Percentiles rank a stretch among this genome's conserved stretches.
These are phyloP conservation scores for Stenocarpella maydis DNA, from an alignment of 2,329 filamentous ascomycete genomes.

Conservation along the genomic window DNA sequence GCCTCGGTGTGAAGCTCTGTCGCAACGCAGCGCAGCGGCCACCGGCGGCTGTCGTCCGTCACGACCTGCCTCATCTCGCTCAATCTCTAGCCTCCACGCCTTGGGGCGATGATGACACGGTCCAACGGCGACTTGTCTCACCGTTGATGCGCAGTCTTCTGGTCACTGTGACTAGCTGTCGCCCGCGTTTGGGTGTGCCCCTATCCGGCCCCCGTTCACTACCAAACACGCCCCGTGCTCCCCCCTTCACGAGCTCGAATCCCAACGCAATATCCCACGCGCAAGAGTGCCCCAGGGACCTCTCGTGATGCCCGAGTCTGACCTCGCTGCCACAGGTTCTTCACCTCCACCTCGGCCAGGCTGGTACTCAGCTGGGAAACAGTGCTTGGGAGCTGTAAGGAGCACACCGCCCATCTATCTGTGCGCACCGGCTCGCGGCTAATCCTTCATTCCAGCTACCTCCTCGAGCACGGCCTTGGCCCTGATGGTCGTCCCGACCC, in stretches of 20 bases:
- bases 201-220: neutral
- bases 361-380: constrained; percentile 78
- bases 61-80: constrained; percentile 18
- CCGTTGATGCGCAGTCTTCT: constrained; percentile 2
- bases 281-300: neutral
- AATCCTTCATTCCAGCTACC: constrained; percentile 60
- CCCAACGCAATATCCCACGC: neutral
- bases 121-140: constrained; percentile 13
- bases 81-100: constrained; percentile 9
- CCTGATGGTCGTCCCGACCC: constrained; percentile 71
- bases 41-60: constrained; percentile 5
- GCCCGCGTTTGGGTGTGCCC: constrained; percentile 12
- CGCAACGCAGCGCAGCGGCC: constrained; percentile 13
- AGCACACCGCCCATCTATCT: constrained; percentile 42
- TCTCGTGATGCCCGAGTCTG: constrained; percentile 22
- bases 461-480: constrained; percentile 76
- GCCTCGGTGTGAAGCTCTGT: constrained; percentile 20
- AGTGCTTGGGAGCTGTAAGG: constrained; percentile 79
- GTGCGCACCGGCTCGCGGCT: constrained; percentile 39
- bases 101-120: constrained; percentile 4
- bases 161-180: constrained; percentile 11
- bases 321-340: constrained; percentile 56
- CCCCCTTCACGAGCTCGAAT: neutral
- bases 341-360: constrained; percentile 72
- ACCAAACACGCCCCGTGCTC: neutral